Evolutionary conservation across 371 early-diverging fungal genomes (phyloP), one percentile per base, ranked within the genome.

Genomic region (Zychaea mexicana): DNA sequence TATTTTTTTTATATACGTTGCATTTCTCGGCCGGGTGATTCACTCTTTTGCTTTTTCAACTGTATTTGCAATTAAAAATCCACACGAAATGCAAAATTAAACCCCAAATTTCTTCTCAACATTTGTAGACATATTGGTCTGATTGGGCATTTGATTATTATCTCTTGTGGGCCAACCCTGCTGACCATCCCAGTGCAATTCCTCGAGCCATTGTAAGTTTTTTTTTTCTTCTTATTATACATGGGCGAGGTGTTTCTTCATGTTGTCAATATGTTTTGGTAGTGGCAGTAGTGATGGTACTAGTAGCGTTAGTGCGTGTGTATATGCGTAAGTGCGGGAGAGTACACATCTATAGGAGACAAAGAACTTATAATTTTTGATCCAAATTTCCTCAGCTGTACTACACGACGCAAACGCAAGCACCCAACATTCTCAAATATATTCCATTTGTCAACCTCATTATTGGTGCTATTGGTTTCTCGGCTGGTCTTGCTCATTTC

Each of bases 121-220:
- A 8, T 62, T 22, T 27, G 24, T 68, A 81, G 82, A 72, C 79
- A 15, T 72, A 67, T 33, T 81, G 82, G 82, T 73, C 82, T 52
- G 79, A 81, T 56, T 81, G 82, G 82, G 77, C 79, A 5, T 81
- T 78, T 55, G 82, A 81, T 39, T 69, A 69, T 49, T 77, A 73
- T 33, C 67, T 81, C 38, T 63, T 78, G 2, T 78, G 79, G 81
- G 77, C 82, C n/a, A 70, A 77, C 45, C 64, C 73, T n/a, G 64
- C 67, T 31, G 79, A 73, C 3, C 76, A 78, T 56, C 82, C 79
- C 31, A 68, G 66, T 60, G 78, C 78, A 9, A 65, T 81, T 56
- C 60, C 73, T 19, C 69, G 73, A 57, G 82, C 79, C 19, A 63
- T 71, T 15, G 82, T 81, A 77, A 73, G 74, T 15, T 30, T 45